A percentile compares a stretch with the other conserved stretches of the same genome.
phyloP scores from a whole-genome alignment of 345 rosid species.

The Barbarea vulgaris region DNA sequence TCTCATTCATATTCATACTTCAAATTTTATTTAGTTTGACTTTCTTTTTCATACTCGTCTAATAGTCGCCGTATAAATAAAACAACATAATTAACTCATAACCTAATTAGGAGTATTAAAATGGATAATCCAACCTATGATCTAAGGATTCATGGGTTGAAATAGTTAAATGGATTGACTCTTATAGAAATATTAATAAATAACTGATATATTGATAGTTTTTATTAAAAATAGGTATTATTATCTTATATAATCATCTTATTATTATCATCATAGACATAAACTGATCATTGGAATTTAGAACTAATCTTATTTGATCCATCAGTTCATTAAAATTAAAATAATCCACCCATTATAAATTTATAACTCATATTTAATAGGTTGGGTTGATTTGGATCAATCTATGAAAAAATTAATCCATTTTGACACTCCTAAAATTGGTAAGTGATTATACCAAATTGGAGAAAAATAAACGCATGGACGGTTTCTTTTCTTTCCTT shows the following conservation, averaged over 20 bases:
- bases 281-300: too few relatives aligned
- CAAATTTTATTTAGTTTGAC: background rate
- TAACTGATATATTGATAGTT: too few relatives aligned
- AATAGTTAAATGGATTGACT: background rate
- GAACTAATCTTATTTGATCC: background rate
- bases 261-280: too few relatives aligned
- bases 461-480: slow-evolving; percentile 9
- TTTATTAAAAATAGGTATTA: too few relatives aligned
- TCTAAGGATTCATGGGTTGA: background rate
- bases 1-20: background rate
- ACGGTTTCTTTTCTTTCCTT: background rate
- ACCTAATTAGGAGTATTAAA: too few relatives aligned
- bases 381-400: background rate
- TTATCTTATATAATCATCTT: background rate
- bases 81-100: background rate
- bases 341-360: background rate
- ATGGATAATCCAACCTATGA: background rate
- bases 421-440: background rate
- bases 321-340: background rate
- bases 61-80: background rate
- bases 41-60: background rate
- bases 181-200: too few relatives aligned
- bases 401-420: too few relatives aligned
- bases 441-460: background rate
- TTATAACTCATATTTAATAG: too few relatives aligned